Evolutionary conservation across 805 yeast species (phyloP).

Genomic region (Candida vartiovaarae): DNA sequence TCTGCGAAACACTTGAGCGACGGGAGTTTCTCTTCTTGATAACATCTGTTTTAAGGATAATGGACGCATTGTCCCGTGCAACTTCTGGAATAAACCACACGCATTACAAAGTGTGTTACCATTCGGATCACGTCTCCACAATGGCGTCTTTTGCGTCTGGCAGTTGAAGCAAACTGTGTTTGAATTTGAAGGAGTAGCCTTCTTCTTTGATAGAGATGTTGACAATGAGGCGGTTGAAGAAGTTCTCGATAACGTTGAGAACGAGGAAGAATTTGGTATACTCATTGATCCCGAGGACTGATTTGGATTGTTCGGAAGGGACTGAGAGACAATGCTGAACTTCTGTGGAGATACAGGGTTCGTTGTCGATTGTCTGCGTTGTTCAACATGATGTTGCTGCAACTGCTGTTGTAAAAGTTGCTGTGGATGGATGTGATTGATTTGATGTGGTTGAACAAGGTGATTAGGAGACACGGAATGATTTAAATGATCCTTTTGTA

Average conservation of each 20-base stretch:
- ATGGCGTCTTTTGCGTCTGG: constrained; percentile 81
- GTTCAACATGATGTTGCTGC: constrained; percentile 6
- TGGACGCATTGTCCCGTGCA: constrained; percentile 92
- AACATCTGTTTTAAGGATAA: constrained; percentile 85
- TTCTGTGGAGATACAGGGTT: background rate
- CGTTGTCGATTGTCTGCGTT: constrained; percentile 1
- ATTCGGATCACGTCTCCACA: constrained; percentile 87
- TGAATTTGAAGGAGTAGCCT: constrained; percentile 12
- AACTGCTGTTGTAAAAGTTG: constrained; percentile 9
- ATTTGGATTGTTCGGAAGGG: constrained; percentile 9
- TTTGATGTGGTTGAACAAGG: background rate
- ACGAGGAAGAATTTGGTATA: background rate
- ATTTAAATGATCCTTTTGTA: constrained; percentile 5
- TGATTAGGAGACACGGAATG: no score
- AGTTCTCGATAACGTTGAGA: constrained; percentile 4
- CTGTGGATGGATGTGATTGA: constrained; percentile 11
- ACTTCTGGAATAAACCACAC: constrained; percentile 83
- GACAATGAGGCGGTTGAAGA: constrained; percentile 14
- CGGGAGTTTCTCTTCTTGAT: constrained; percentile 64
- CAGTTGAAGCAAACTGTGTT: constrained; percentile 70
- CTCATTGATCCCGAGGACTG: background rate
- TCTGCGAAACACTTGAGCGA: constrained; percentile 17
- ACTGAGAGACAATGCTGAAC: constrained; percentile 5
- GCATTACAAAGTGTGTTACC: constrained; percentile 94
- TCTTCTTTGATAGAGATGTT: constrained; percentile 20